phyloP scores from a whole-genome alignment of 106 monocot species.

The Dactylorhiza incarnata region DNA sequence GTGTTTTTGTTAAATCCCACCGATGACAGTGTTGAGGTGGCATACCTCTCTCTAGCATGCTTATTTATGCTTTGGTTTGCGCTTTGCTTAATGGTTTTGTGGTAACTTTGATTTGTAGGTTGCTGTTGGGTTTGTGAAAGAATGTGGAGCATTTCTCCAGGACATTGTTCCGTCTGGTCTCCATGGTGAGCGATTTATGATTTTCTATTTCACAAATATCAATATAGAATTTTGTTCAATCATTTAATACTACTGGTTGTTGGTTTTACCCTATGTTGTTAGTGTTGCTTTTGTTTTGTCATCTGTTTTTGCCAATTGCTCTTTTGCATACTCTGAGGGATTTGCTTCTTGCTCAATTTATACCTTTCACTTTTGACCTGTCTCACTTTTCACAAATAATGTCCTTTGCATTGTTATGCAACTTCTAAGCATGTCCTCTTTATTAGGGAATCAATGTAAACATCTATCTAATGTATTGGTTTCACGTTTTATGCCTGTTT shows the following conservation, averaged over 20 bases:
- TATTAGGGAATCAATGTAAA: no score
- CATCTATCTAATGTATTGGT: no score
- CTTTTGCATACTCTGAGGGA: no score
- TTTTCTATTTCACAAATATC: background rate
- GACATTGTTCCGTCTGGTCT: conserved; percentile 78
- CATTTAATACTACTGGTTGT: background rate
- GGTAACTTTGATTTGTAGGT: conserved; percentile 34
- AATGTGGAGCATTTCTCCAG: conserved; percentile 91
- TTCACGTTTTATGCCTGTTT: no score
- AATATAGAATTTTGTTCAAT: background rate
- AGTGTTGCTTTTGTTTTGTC: no score
- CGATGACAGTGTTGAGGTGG: conserved; percentile 94
- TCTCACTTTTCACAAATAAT: no score
- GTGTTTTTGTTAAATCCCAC: conserved; percentile 81
- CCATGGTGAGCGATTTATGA: conserved; percentile 46
- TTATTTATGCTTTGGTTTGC: background rate
- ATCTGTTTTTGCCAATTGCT: no score
- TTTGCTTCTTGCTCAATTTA: no score
- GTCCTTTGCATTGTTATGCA: no score
- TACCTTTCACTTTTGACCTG: no score
- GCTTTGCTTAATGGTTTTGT: background rate
- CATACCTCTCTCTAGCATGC: background rate
- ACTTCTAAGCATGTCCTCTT: no score
- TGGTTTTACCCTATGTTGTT: background rate
- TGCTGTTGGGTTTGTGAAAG: conserved; percentile 94